These are phyloP conservation scores for Tetragonia tetragonoides DNA, from an alignment of 148 eudicot species.

Conservation along the genomic window DNA sequence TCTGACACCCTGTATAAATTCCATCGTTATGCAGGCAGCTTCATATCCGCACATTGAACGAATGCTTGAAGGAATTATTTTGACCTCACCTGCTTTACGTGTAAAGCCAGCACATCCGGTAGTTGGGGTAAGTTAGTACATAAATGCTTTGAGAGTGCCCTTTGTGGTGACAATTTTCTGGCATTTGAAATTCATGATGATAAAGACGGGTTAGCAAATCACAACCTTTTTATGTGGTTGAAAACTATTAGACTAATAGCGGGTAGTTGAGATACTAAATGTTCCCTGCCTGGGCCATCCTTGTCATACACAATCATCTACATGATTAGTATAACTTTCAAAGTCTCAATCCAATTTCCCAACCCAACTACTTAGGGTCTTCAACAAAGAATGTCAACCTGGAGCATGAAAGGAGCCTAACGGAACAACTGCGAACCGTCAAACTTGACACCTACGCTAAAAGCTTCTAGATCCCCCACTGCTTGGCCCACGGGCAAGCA, in stretches of 20 bases:
- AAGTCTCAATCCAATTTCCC: too few species aligned
- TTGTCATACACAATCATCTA: slow-evolving; percentile 9
- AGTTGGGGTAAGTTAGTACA: slow-evolving; percentile 53
- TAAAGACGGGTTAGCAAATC: not conserved
- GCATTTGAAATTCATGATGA: not conserved
- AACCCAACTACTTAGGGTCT: too few species aligned
- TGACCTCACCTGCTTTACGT: slow-evolving; percentile 94
- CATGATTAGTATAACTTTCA: not conserved
- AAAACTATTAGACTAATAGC: not conserved
- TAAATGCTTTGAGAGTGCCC: not conserved
- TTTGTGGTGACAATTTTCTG: too few species aligned
- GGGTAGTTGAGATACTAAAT: not conserved
- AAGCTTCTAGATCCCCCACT: too few species aligned
- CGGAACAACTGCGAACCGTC: too few species aligned
- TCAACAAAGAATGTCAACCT: too few species aligned
- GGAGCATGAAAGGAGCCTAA: too few species aligned
- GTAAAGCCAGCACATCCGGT: slow-evolving; percentile 92
- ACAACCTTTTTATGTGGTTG: not conserved
- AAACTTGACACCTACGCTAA: too few species aligned
- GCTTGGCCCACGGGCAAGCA: too few species aligned
- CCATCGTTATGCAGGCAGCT: slow-evolving; percentile 32
- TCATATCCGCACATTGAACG: slow-evolving; percentile 32
- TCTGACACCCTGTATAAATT: not conserved
- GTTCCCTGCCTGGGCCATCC: not conserved
- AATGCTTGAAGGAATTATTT: slow-evolving; percentile 72